These are phyloP conservation scores for Climacium dendroides DNA, from an alignment of 225 moss, liverwort and hornwort genomes.

Conservation along the genomic window DNA sequence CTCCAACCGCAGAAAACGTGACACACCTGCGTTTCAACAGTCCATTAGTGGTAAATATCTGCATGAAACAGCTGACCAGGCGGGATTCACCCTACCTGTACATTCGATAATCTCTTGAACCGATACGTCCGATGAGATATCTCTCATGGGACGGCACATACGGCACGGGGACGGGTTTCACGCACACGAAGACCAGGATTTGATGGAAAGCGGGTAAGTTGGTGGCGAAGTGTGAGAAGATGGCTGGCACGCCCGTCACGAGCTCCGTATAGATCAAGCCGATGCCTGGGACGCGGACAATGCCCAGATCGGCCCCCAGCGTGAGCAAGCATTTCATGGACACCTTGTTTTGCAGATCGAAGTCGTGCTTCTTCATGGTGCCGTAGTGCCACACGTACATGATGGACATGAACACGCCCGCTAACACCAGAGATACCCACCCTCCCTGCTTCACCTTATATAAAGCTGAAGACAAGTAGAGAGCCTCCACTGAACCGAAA, in stretches of 20 bases:
- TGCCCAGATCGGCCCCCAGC: slow-evolving; percentile 31
- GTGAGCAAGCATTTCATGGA: slow-evolving; percentile 38
- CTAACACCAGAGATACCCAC: slow-evolving; percentile 68
- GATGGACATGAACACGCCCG: slow-evolving; percentile 24
- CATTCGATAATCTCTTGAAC: slow-evolving; percentile 29
- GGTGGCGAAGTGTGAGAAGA: slow-evolving; percentile 43
- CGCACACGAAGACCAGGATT: slow-evolving; percentile 41
- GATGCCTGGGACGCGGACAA: slow-evolving; percentile 45
- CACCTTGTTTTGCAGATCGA: slow-evolving; percentile 37
- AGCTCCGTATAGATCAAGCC: slow-evolving; percentile 54
- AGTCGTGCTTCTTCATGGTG: slow-evolving; percentile 29
- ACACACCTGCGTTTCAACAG: not conserved
- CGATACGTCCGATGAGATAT: slow-evolving; percentile 35
- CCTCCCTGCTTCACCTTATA: slow-evolving; percentile 68
- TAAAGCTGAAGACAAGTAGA: slow-evolving; percentile 54
- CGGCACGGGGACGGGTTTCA: slow-evolving; percentile 41
- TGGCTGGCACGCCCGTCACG: slow-evolving; percentile 42
- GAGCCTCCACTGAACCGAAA: slow-evolving; percentile 43
- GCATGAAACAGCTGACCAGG: not conserved
- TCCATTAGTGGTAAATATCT: not conserved
- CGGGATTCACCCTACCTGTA: slow-evolving; percentile 10
- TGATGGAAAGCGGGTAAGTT: slow-evolving; percentile 45
- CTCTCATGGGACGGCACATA: slow-evolving; percentile 35
- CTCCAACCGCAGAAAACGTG: not conserved
- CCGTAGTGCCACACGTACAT: slow-evolving; percentile 54